These are phyloP conservation scores for Striga asiatica DNA, from an alignment of 257 asterid species.

Conservation along the genomic window DNA sequence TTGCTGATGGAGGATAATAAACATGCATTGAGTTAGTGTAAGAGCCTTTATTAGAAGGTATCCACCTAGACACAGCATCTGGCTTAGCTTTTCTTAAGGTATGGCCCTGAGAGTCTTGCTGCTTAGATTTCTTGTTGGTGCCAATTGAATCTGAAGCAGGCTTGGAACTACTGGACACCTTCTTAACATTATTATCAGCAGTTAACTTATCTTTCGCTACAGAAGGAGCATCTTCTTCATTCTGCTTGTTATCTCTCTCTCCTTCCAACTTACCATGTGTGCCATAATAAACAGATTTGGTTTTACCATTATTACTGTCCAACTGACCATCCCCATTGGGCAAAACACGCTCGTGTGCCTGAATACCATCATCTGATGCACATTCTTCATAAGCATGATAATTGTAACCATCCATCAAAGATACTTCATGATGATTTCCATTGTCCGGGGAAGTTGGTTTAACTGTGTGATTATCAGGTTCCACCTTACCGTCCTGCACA, in stretches of 20 bases:
- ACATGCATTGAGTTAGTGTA: slow-evolving; percentile 93
- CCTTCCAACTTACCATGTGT: slow-evolving; percentile 29
- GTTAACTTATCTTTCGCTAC: slow-evolving; percentile 33
- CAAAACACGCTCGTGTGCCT: slow-evolving; percentile 22
- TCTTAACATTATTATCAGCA: slow-evolving; percentile 45
- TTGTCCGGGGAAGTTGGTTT: slow-evolving; percentile 31
- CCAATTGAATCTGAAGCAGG: slow-evolving; percentile 41
- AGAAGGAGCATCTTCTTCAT: slow-evolving; percentile 28
- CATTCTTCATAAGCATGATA: slow-evolving; percentile 82
- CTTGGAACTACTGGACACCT: slow-evolving; percentile 34
- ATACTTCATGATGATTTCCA: slow-evolving; percentile 30
- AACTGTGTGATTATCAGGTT: slow-evolving; percentile 29
- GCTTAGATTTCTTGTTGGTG: slow-evolving; percentile 50
- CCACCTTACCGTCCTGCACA: slow-evolving; percentile 59
- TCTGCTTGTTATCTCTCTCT: slow-evolving; percentile 31
- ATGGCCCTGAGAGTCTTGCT: slow-evolving; percentile 41
- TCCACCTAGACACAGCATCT: slow-evolving; percentile 83
- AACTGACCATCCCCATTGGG: slow-evolving; percentile 21
- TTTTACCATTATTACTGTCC: slow-evolving; percentile 24
- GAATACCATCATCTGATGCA: slow-evolving; percentile 57
- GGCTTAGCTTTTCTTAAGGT: slow-evolving; percentile 60
- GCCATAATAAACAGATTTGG: slow-evolving; percentile 18
- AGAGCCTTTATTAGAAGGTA: slow-evolving; percentile 89
- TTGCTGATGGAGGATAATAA: slow-evolving; percentile 81
- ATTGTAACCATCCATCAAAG: slow-evolving; percentile 49